Base-by-base conservation (phyloP, 176 grass and related monocot genomes). In the Ensete ventricosum region DNA sequence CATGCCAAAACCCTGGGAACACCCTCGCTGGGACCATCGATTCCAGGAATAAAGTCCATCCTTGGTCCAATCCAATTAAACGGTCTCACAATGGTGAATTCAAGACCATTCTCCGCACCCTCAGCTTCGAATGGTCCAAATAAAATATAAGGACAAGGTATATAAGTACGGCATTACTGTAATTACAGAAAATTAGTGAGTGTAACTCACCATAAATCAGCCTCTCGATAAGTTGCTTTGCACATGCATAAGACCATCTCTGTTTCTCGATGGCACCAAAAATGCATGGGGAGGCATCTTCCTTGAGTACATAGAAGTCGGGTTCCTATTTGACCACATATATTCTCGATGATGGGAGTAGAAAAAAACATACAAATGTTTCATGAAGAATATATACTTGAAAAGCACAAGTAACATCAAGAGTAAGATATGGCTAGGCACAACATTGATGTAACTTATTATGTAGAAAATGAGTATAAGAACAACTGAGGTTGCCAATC, bases 51-150 rank as follows among this genome's bases (percentile, higher is more conserved):
- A 77, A 98, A 98, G 67, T 98, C 95, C 95, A 98, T 98, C 70
- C 94, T 91, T 62, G 95, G 95, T 34, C 95, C 95, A 87, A 98
- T 98, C 90, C 90, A 98, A 73, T 98, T 98, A 57, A 98, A 98
- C 72, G 95, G 95, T 55, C 95, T 85, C 66, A 98, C 95, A 49
- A 98, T 91, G 63, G 95, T 89, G 80, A 98, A 98, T 1, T 98
- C 84, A 29, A 98, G 90, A 53, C 73, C 88, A 71, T 93, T 93
- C 80, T 98, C 95, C 14, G 95, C 95, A 76, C 95, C 95, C 65
- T 98, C 90, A 79, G 90, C 95, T 98, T 77, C 53, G 64, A 34
- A 43, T 59, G 22, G 82, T 54, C 19, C 80, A 74, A 70, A 88
- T 70, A 66, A 19, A 11, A 51, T 13, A 26, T 22, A 50, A 70